A percentile compares a stretch with the other conserved stretches of the same genome.
Evolutionary conservation across 768 basidiomycete genomes (phyloP).

Genomic region (Lentinus tigrinus): DNA sequence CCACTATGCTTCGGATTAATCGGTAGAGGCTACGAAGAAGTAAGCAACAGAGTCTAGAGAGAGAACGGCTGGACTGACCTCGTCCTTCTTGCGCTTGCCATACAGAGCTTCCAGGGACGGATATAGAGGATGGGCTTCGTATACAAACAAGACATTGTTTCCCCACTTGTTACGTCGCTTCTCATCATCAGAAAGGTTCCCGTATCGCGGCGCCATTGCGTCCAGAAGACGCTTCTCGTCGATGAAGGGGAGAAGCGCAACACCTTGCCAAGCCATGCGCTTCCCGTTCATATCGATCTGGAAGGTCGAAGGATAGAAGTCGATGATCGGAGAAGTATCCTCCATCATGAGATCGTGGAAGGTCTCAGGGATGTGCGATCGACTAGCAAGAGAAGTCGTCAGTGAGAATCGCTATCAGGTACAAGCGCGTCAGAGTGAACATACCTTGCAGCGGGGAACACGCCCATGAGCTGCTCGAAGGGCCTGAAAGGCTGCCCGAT

Average conservation of each 20-base stretch:
- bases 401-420: neutral
- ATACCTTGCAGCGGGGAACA: conserved; percentile 92
- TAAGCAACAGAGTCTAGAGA: conserved; percentile 1
- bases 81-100: conserved; percentile 79
- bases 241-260: conserved; percentile 95
- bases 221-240: conserved; percentile 79
- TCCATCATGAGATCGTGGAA: conserved; percentile 90
- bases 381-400: conserved; percentile 43
- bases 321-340: conserved; percentile 86
- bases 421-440: conserved; percentile 18
- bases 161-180: conserved; percentile 83
- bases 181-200: conserved; percentile 76
- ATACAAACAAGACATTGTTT: conserved; percentile 76
- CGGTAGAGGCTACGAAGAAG: conserved; percentile 57
- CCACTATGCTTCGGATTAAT: conserved; percentile 69
- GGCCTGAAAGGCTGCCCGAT: conserved; percentile 90
- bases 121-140: conserved; percentile 83
- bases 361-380: conserved; percentile 79
- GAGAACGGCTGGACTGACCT: conserved; percentile 48
- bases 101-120: conserved; percentile 87
- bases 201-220: conserved; percentile 72
- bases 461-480: conserved; percentile 97
- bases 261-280: conserved; percentile 99
- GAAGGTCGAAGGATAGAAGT: conserved; percentile 92
- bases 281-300: conserved; percentile 99